Base-by-base conservation (phyloP, 768 basidiomycete genomes). In the Tricholomella constricta region DNA sequence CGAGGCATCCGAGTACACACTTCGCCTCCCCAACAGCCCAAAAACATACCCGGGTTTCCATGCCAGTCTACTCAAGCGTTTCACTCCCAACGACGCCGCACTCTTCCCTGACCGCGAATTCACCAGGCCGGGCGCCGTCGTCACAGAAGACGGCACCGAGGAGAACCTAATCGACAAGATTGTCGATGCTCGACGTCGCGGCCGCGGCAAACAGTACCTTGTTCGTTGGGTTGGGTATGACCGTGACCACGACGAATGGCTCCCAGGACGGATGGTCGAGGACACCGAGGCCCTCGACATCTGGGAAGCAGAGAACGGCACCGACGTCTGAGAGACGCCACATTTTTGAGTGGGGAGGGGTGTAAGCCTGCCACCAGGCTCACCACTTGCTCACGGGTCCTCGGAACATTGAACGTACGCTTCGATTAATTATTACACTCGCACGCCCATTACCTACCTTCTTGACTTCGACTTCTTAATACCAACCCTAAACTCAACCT, bases 211-310 rank as follows among this genome's bases (percentile, higher is more conserved):
- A 1, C 62, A 67, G 54, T 74, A 67, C 52, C 55, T 70, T 0
- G 66, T 76, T 0, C 48, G 58, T 0, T 76, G 68, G 69, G 2
- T 17, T 1, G 70, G 69, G 1, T 68, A 65, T 32, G 61, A 62
- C 0, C 40, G 54, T 0, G 61, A 64, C 4, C 35, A 65, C 15
- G 58, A 72, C 43, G 15, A 35, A 3, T 75, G 69, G 71, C 46
- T 72, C 4, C 51, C 65, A 0, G 48, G 58, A 4, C 6, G 12
- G 1, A 55, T 65, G 32, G 45, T 72, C 0, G 34, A 62, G 8
- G 58, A 72, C 15, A 58, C 50, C 15, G 52, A 47, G 11, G 61
- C 54, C 0, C 38, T 67, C 6, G 59, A 65, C 38, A n/a, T 19
- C 3, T 61, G 63, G 62, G 19, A 51, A 40, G 38, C 45, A 35